Evolutionary conservation across 228 moss, liverwort and hornwort species (phyloP).

Genomic region (Sphagnum fallax): DNA sequence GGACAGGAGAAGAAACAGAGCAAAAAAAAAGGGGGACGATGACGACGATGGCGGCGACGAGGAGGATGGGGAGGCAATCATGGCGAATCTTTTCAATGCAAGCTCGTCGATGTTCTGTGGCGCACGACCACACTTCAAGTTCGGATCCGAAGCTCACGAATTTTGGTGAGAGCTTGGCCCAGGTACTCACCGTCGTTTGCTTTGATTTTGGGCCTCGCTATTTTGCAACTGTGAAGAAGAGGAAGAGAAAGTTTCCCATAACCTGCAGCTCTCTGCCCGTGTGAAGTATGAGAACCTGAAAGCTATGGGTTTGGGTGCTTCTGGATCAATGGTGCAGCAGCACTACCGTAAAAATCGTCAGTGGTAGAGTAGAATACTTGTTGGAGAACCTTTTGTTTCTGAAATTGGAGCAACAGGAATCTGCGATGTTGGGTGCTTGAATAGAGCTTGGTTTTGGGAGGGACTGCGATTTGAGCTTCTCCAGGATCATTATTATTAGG

Average conservation of each 20-base stretch:
- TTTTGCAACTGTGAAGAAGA: not conserved
- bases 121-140: slow-evolving; percentile 20
- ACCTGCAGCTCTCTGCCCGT: not conserved
- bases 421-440: not conserved
- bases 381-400: not conserved
- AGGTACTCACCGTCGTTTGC: not conserved
- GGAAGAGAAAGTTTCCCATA: not conserved
- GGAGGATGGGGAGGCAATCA: slow-evolving; percentile 8
- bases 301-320: not conserved
- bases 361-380: not conserved
- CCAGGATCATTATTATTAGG: too few species aligned
- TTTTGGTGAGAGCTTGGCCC: slow-evolving; percentile 22
- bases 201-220: not conserved
- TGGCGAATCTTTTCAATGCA: slow-evolving; percentile 15
- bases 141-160: slow-evolving; percentile 32
- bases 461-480: too few species aligned
- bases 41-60: slow-evolving; percentile 32
- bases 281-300: not conserved
- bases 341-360: not conserved
- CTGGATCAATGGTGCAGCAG: not conserved
- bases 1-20: not conserved
- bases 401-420: not conserved
- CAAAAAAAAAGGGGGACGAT: slow-evolving; percentile 11
- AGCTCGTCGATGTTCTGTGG: slow-evolving; percentile 2
- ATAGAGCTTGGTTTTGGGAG: not conserved